Base-by-base conservation (phyloP, 495 filamentous ascomycete species). In the Lasiosphaeris hirsuta region DNA sequence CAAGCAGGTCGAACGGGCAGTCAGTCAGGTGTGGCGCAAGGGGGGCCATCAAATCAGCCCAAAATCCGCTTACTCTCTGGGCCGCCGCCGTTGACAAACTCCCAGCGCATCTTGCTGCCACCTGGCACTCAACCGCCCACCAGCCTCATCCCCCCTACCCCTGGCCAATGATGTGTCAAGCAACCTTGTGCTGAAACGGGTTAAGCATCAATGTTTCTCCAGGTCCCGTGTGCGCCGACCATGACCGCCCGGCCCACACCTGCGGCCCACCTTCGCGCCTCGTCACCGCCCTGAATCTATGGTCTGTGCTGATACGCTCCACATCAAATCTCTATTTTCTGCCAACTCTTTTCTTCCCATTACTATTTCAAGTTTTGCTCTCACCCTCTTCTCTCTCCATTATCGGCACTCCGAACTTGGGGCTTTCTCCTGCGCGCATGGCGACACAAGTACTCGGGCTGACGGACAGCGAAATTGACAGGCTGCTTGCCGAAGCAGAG, bases 401-500 rank as follows among this genome's bases (percentile, higher is more conserved):
- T 39, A 37, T 34, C 15, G 10, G 13, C 49, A 19, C 53, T 18
- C n/a, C 42, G 18, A 36, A 38, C 37, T 51, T 44, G 54, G 42
- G 35, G 38, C 43, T 49, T 50, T 10, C 18, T 35, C 35, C 48
- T 13, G 51, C 47, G 50, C 58, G 17, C 30, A 68, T 68, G 65
- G 58, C 60, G 7, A 43, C 49, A 23, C 36, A 18, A 15, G 43
- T 51, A 18, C 33, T 66, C 42, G 61, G 60, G 15, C 50, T 71
- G 46, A 43, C 67, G 18, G 69, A 72, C 15, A 54, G 54, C 14
- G 66, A 71, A 15, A 68, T 71, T 30, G 66, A 71, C 43, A 58
- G 63, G 23, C 51, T 71, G 7, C 68, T 72, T 10, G 36, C 58
- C 14, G 66, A 72, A 51, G 68, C 70, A 4, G 66, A 71, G 48